phyloP scores from a whole-genome alignment of 768 basidiomycete species.

The Podaxis rugospora region DNA sequence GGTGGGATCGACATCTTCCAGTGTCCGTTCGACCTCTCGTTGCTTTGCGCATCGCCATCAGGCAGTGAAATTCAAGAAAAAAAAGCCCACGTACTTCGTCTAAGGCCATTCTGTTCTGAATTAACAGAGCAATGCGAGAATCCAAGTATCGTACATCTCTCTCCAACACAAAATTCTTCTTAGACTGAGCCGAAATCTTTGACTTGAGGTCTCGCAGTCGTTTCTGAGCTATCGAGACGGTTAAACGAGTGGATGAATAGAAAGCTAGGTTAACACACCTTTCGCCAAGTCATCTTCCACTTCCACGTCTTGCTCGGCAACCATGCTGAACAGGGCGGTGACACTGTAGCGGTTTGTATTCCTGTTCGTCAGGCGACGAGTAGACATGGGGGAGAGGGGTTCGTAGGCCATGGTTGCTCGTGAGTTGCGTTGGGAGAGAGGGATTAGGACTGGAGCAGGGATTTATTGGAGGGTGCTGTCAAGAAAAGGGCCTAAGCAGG shows the following conservation, averaged over 20 bases:
- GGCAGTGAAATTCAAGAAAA: slow-evolving; percentile 12
- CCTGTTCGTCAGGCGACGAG: slow-evolving; percentile 80
- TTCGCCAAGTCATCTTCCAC: slow-evolving; percentile 95
- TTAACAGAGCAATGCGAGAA: slow-evolving; percentile 93
- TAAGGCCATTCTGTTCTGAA: slow-evolving; percentile 96
- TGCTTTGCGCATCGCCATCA: slow-evolving; percentile 46
- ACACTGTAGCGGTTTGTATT: slow-evolving; percentile 97
- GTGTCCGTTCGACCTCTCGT: slow-evolving; percentile 90
- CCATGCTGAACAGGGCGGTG: slow-evolving; percentile 94
- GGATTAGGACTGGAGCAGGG: slow-evolving; percentile 16
- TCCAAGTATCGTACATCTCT: slow-evolving; percentile 98
- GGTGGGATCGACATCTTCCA: slow-evolving; percentile 93
- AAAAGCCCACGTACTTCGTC: slow-evolving; percentile 66
- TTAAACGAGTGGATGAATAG: slow-evolving; percentile 2
- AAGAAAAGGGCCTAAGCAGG: slow-evolving; percentile 11
- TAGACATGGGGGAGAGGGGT: slow-evolving; percentile 61
- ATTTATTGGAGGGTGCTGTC: slow-evolving; percentile 3
- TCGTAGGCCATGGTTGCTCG: slow-evolving; percentile 55
- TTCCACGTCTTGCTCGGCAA: slow-evolving; percentile 97
- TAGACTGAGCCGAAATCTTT: slow-evolving; percentile 96
- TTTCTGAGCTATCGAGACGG: slow-evolving; percentile 72
- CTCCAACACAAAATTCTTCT: slow-evolving; percentile 99
- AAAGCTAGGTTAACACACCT: slow-evolving; percentile 48
- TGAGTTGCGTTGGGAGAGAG: slow-evolving; percentile 21
- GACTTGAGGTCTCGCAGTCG: slow-evolving; percentile 93